Evolutionary conservation across 257 asterid genomes (phyloP).

Genomic region (Solanum gandarillasii): DNA sequence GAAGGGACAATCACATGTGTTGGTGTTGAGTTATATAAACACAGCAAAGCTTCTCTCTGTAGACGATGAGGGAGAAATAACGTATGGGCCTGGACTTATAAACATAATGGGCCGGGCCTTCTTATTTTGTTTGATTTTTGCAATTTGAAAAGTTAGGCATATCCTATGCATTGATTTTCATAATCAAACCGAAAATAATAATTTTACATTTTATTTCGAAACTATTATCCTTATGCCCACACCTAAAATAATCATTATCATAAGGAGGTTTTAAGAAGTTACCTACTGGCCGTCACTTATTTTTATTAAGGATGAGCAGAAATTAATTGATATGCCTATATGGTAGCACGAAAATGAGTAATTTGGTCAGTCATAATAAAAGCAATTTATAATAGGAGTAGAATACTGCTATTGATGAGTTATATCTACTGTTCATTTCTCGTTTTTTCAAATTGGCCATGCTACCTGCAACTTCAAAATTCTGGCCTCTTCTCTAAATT

Average conservation of each 20-base stretch:
- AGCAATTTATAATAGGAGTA: neutral
- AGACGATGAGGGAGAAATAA: neutral
- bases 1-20: neutral
- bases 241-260: neutral
- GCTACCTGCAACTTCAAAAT: neutral
- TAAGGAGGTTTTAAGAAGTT: neutral
- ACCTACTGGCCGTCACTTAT: neutral
- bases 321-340: neutral
- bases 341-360: neutral
- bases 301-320: neutral
- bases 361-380: neutral
- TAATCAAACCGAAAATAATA: too few relatives aligned
- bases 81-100: neutral
- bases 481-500: neutral
- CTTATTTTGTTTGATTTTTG: too few relatives aligned
- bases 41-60: neutral
- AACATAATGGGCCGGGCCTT: neutral
- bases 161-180: too few relatives aligned
- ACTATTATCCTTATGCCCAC: neutral
- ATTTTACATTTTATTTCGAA: neutral
- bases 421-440: neutral
- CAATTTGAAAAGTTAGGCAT: too few relatives aligned
- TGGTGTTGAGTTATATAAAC: neutral
- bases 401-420: neutral
- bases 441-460: neutral